Conservation (phyloP, 176 grass and related monocot genomes). For the Oryza brachyantha region DNA sequence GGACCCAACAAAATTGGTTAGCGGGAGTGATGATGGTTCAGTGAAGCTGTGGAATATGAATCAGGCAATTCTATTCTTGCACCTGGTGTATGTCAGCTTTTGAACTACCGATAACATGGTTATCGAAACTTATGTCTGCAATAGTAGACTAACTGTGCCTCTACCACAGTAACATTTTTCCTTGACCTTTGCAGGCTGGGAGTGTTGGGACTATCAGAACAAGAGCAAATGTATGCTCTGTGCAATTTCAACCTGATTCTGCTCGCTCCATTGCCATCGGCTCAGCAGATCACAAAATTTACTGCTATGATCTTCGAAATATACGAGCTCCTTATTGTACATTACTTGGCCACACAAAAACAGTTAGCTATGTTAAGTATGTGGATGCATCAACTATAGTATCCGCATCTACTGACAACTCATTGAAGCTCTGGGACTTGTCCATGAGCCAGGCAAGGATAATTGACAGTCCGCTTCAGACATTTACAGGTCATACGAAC, state of each 20-base stretch:
- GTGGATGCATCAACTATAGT: slow-evolving; percentile 68
- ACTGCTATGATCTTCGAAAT: slow-evolving; percentile 95
- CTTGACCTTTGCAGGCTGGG: slow-evolving; percentile 65
- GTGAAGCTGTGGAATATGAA: slow-evolving; percentile 99
- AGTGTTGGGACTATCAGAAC: slow-evolving; percentile 90
- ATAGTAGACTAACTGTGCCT: slow-evolving; percentile 15
- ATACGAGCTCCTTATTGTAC: slow-evolving; percentile 69
- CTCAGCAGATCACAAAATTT: slow-evolving; percentile 94
- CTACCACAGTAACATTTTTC: slow-evolving; percentile 25
- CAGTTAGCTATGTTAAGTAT: slow-evolving; percentile 97
- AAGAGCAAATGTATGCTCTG: slow-evolving; percentile 94
- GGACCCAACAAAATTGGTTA: slow-evolving; percentile 94
- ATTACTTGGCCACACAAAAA: slow-evolving; percentile 76
- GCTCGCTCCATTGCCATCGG: slow-evolving; percentile 71
- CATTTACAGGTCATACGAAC: slow-evolving; percentile 91
- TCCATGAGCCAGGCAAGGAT: slow-evolving; percentile 43
- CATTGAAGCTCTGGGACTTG: slow-evolving; percentile 92
- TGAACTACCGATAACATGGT: slow-evolving; percentile 48
- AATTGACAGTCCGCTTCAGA: slow-evolving; percentile 69
- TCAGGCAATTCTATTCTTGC: slow-evolving; percentile 93
- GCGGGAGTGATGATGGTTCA: slow-evolving; percentile 87
- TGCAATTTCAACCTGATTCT: slow-evolving; percentile 92
- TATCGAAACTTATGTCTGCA: slow-evolving; percentile 41
- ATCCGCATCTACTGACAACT: slow-evolving; percentile 87
- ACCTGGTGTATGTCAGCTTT: slow-evolving; percentile 80